phyloP scores from a whole-genome alignment of 2,329 filamentous ascomycete species.

The Exserohilum turcica region DNA sequence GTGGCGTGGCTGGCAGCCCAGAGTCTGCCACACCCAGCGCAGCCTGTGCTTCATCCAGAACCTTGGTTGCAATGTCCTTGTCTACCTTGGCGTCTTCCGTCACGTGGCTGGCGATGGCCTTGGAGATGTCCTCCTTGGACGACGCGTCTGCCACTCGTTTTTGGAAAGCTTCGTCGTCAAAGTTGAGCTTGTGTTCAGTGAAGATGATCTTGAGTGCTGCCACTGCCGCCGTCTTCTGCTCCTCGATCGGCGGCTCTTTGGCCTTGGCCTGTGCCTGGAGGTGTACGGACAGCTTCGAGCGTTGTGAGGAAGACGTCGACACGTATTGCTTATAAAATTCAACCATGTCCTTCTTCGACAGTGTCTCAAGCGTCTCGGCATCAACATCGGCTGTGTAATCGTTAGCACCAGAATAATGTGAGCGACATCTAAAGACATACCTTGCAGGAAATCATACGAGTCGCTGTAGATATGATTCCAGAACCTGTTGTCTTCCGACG shows the following conservation, averaged over 20 bases:
- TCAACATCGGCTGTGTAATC: constrained; percentile 68
- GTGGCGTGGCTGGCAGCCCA: constrained; percentile 48
- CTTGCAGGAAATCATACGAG: constrained; percentile 85
- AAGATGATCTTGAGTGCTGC: constrained; percentile 52
- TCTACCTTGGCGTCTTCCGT: constrained; percentile 52
- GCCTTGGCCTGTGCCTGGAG: constrained; percentile 71
- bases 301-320: constrained; percentile 69
- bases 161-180: constrained; percentile 51
- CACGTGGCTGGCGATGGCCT: constrained; percentile 58
- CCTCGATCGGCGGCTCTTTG: constrained; percentile 44
- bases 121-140: constrained; percentile 55
- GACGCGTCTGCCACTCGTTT: constrained; percentile 54
- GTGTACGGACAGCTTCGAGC: constrained; percentile 86
- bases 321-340: constrained; percentile 80
- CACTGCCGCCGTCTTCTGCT: constrained; percentile 51
- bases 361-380: constrained; percentile 70
- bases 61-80: constrained; percentile 54
- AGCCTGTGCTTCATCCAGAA: constrained; percentile 58
- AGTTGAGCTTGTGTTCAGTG: constrained; percentile 52
- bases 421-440: constrained; percentile 57
- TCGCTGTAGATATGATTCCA: constrained; percentile 86
- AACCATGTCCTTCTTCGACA: constrained; percentile 80
- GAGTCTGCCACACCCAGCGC: constrained; percentile 50
- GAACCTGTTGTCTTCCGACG: constrained; percentile 79
- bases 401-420: constrained; percentile 3